A percentile compares a stretch with the other conserved stretches of the same genome.
These are phyloP conservation scores for Datura wrightii DNA, from an alignment of 257 asterid genomes.

Conservation along the genomic window DNA sequence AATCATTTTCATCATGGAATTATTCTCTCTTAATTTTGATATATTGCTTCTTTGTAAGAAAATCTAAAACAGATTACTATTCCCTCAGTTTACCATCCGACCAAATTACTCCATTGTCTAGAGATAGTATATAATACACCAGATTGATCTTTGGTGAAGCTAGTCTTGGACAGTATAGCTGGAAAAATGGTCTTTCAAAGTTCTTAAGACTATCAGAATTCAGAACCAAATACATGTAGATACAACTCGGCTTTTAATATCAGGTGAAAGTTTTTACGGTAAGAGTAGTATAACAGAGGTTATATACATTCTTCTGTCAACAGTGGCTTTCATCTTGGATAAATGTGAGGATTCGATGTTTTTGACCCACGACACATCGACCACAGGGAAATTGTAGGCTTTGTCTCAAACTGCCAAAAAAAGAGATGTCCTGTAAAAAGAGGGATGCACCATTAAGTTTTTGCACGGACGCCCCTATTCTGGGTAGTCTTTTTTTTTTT, in stretches of 20 bases:
- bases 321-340: too few species aligned
- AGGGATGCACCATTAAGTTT: neutral
- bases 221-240: neutral
- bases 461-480: too few species aligned
- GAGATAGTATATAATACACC: too few species aligned
- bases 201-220: neutral
- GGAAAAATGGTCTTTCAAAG: neutral
- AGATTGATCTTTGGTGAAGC: neutral
- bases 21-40: neutral
- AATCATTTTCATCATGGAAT: neutral
- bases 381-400: neutral
- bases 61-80: neutral
- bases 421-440: neutral
- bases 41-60: neutral
- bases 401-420: neutral
- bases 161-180: neutral
- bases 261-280: too few species aligned
- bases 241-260: neutral
- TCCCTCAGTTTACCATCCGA: neutral
- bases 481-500: too few species aligned
- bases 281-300: too few species aligned
- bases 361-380: neutral
- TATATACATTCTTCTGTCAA: too few species aligned
- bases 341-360: neutral
- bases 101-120: neutral